Conservation (phyloP, 2,329 filamentous ascomycete genomes). For the Colletotrichum tanaceti region DNA sequence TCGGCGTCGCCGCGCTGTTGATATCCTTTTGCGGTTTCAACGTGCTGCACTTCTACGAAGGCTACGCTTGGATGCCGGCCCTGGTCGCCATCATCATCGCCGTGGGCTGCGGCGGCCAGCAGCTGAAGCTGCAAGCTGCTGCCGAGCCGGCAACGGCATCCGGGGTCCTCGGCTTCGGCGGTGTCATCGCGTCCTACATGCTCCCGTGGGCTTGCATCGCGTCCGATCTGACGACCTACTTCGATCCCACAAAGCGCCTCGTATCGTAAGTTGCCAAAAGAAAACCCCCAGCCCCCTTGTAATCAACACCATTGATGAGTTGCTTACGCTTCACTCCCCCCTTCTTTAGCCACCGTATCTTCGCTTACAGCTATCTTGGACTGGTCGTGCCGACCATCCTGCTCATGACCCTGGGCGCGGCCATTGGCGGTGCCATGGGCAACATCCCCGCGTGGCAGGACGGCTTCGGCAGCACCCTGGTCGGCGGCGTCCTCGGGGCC, state of each 20-base stretch:
- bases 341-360: conserved; percentile 56
- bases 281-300: too few species aligned
- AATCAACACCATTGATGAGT: conserved; percentile 9
- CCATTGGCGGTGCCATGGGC: conserved; percentile 51
- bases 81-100: conserved; percentile 55
- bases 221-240: conserved; percentile 71
- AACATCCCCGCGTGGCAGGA: conserved; percentile 48
- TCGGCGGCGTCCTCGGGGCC: conserved; percentile 48
- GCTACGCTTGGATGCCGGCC: conserved; percentile 59
- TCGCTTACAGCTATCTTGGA: conserved; percentile 68
- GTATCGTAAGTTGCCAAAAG: conserved; percentile 53
- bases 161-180: conserved; percentile 66
- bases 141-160: conserved; percentile 54
- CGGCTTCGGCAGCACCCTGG: conserved; percentile 46
- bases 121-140: conserved; percentile 52
- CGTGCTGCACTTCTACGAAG: conserved; percentile 58
- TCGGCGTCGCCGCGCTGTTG: conserved; percentile 56
- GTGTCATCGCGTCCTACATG: conserved; percentile 72
- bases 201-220: conserved; percentile 70
- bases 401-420: conserved; percentile 54
- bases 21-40: conserved; percentile 62
- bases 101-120: conserved; percentile 53
- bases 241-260: conserved; percentile 63
- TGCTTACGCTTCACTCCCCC: background rate
- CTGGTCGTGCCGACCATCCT: conserved; percentile 55